Evolutionary conservation across 2,329 filamentous ascomycete species (phyloP), one percentile per base, ranked within the genome.

Genomic region (Curvularia verruculosa): DNA sequence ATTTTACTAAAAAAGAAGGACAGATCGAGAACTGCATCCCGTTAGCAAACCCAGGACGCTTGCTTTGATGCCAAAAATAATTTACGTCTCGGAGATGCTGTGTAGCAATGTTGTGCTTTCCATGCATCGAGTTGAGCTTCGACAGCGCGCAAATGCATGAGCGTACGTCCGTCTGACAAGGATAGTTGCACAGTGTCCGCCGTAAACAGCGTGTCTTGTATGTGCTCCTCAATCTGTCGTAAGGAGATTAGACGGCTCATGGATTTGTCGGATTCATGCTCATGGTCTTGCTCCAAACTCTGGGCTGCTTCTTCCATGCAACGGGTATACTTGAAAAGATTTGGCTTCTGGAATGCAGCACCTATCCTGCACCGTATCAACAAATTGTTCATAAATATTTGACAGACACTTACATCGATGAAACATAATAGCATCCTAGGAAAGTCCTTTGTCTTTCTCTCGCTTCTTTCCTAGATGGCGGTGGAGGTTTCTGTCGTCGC

Each of bases 351-450:
- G 12, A 75, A 48, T 4, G 68, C 67, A 13, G 61, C 60, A 8
- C 70, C 60, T 23, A 75, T 61, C 59, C 73, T 75, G 36, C 4
- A 1, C n/a, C 28, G 3, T 15, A 18, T 62, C 28, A 65, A 19
- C 23, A 37, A 36, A 26, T 5, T 6, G 5, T 13, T 5, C 18
- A 31, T 3, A 5, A 21, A 7, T 3, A 2, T 2, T 15, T 13
- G 4, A 21, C 15, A 18, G 8, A 5, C 18, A 55, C 65, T 21
- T 58, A 73, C 72, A 69, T 66, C 1, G 73, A 74, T 0, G 72
- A 69, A 15, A 75, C 54, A 23, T 73, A 74, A 28, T 75, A 75
- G 44, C 71, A 75, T 1, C 71, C 73, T 23, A 75, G 60, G 34
- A 71, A 73, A 0, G 73, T 60, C 28, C 72, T 64, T 36, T 75